A percentile compares a stretch with the other conserved stretches of the same genome.
phyloP scores from a whole-genome alignment of 2,329 filamentous ascomycete genomes.

The Fusarium sp. region DNA sequence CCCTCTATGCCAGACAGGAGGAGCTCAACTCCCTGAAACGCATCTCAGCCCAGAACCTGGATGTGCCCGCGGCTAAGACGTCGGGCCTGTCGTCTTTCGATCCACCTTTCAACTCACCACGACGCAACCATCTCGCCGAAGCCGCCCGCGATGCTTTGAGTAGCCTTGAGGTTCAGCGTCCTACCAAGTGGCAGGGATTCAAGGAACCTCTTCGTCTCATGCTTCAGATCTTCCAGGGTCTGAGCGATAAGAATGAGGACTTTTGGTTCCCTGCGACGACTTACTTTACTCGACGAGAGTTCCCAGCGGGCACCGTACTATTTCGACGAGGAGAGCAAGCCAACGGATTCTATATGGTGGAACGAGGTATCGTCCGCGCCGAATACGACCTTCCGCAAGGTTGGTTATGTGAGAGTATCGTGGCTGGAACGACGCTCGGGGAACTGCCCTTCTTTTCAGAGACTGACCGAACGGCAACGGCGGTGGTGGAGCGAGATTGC shows the following conservation, averaged over 20 bases:
- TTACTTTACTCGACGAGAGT: slow-evolving; percentile 79
- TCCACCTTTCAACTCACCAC: slow-evolving; percentile 77
- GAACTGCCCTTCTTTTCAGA: slow-evolving; percentile 97
- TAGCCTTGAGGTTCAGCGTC: slow-evolving; percentile 68
- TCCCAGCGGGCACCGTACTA: slow-evolving; percentile 75
- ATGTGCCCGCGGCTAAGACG: slow-evolving; percentile 56
- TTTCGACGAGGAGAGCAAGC: slow-evolving; percentile 83
- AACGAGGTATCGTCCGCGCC: slow-evolving; percentile 87
- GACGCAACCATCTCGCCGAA: slow-evolving; percentile 79
- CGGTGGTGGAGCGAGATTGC: slow-evolving; percentile 82
- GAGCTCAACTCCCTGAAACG: slow-evolving; percentile 61
- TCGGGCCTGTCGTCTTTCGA: slow-evolving; percentile 50
- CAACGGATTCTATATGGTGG: slow-evolving; percentile 88
- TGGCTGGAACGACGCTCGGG: slow-evolving; percentile 93
- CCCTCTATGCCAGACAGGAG: slow-evolving; percentile 78
- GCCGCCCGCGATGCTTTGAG: slow-evolving; percentile 81
- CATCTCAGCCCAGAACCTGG: slow-evolving; percentile 56
- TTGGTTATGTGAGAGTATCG: slow-evolving; percentile 87
- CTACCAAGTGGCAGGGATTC: slow-evolving; percentile 83
- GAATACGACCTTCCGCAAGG: slow-evolving; percentile 95
- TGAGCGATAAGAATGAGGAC: slow-evolving; percentile 88
- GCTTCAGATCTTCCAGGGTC: slow-evolving; percentile 92
- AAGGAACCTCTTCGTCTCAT: slow-evolving; percentile 91
- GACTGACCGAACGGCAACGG: slow-evolving; percentile 86
- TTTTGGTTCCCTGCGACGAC: slow-evolving; percentile 88